These are phyloP conservation scores for Cadophora sp. DNA, from an alignment of 2,329 filamentous ascomycete species.

Conservation along the genomic window DNA sequence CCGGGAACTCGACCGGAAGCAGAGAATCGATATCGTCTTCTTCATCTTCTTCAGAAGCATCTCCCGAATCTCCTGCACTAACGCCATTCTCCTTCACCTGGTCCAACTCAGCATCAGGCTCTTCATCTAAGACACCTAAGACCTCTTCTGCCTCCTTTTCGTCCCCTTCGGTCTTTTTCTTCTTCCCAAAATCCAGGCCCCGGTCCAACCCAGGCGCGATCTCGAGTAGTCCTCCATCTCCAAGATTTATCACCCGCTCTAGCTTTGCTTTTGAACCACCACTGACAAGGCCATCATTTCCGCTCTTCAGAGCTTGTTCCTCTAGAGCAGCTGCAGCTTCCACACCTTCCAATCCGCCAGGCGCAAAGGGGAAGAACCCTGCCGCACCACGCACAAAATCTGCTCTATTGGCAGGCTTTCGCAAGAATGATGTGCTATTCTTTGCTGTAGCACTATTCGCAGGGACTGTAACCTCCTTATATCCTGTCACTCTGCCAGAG, in stretches of 20 bases:
- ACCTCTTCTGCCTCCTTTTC: slow-evolving; percentile 72
- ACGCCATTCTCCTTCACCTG: slow-evolving; percentile 45
- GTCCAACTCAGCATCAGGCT: slow-evolving; percentile 44
- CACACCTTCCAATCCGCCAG: slow-evolving; percentile 85
- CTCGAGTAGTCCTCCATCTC: slow-evolving; percentile 79
- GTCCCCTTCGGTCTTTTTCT: slow-evolving; percentile 61
- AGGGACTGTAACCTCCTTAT: slow-evolving; percentile 91
- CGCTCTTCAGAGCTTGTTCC: slow-evolving; percentile 67
- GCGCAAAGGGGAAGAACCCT: slow-evolving; percentile 93
- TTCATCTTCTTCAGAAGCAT: slow-evolving; percentile 51
- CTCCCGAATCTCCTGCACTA: slow-evolving; percentile 43
- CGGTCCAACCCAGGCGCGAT: slow-evolving; percentile 82
- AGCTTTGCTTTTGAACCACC: slow-evolving; percentile 59
- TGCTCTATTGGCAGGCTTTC: slow-evolving; percentile 84
- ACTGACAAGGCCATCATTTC: slow-evolving; percentile 43
- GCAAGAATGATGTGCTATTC: slow-evolving; percentile 87
- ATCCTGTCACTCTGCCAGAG: slow-evolving; percentile 90
- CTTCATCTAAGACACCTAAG: slow-evolving; percentile 65
- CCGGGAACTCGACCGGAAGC: slow-evolving; percentile 90
- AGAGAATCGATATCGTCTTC: slow-evolving; percentile 80
- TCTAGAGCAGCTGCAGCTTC: slow-evolving; percentile 86
- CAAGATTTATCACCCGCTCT: slow-evolving; percentile 85
- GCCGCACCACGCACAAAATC: slow-evolving; percentile 94
- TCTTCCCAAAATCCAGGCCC: slow-evolving; percentile 74
- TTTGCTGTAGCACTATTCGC: slow-evolving; percentile 90